Evolutionary conservation across 768 basidiomycete species (phyloP).

Genomic region (Boletellus ananas): DNA sequence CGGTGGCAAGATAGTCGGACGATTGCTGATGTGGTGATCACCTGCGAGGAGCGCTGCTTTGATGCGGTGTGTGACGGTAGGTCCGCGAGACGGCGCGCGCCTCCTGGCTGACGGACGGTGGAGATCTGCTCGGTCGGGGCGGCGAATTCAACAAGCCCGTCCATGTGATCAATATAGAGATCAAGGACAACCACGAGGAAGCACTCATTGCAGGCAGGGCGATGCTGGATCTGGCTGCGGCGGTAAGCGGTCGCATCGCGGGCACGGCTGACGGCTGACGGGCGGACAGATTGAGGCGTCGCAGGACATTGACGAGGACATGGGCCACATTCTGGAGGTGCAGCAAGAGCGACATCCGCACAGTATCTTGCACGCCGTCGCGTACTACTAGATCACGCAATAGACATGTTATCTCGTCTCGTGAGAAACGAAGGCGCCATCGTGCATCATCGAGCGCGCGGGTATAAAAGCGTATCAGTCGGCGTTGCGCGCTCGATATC

Average conservation of each 20-base stretch:
- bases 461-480: slow-evolving; percentile 3
- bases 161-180: slow-evolving; percentile 96
- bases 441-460: slow-evolving; percentile 21
- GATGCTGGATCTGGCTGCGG: slow-evolving; percentile 84
- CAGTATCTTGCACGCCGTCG: slow-evolving; percentile 84
- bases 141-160: slow-evolving; percentile 93
- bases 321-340: slow-evolving; percentile 75
- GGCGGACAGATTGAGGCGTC: slow-evolving; percentile 72
- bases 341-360: slow-evolving; percentile 94
- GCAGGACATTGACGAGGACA: slow-evolving; percentile 86
- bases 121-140: slow-evolving; percentile 82
- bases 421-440: slow-evolving; percentile 69
- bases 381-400: slow-evolving; percentile 65
- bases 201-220: slow-evolving; percentile 94
- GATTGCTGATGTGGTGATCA: slow-evolving; percentile 95
- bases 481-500: too few species aligned
- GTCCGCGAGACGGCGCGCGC: slow-evolving; percentile 21
- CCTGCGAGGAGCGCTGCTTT: slow-evolving; percentile 98
- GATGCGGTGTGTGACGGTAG: slow-evolving; percentile 97
- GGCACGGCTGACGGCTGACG: slow-evolving; percentile 3
- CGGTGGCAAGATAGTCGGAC: slow-evolving; percentile 92
- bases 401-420: slow-evolving; percentile 35
- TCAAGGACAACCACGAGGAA: slow-evolving; percentile 99
- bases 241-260: slow-evolving; percentile 49
- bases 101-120: slow-evolving; percentile 10